phyloP scores from a whole-genome alignment of 306 rosid species.

The Gillenia trifoliata region DNA sequence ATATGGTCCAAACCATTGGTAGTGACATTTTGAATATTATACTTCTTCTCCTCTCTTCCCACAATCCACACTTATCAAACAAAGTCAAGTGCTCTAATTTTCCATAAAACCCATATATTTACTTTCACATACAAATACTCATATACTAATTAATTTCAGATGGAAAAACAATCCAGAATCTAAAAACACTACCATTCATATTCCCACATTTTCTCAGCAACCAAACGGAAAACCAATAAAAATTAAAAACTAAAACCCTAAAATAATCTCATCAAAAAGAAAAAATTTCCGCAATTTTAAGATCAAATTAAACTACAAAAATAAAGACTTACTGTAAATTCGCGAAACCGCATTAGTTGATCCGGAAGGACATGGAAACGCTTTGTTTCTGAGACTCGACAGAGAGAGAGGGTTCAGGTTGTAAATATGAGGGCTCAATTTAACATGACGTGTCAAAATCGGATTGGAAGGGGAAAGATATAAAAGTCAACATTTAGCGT shows the following conservation, averaged over 20 bases:
- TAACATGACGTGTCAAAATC: slow-evolving; percentile 20
- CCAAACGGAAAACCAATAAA: neutral
- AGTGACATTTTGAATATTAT: neutral
- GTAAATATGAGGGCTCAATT: slow-evolving; percentile 53
- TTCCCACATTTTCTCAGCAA: neutral
- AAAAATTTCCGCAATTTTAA: neutral
- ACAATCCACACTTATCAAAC: slow-evolving; percentile 1
- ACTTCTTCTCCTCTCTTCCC: neutral
- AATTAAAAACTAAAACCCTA: neutral
- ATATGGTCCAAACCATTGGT: neutral
- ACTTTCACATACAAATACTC: neutral
- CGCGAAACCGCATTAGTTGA: slow-evolving; percentile 34
- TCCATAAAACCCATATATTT: neutral
- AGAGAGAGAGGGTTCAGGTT: slow-evolving; percentile 36
- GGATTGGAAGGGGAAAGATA: neutral
- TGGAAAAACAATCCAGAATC: neutral
- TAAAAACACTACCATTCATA: neutral
- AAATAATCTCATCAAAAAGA: neutral
- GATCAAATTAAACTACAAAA: neutral
- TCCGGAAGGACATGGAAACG: slow-evolving; percentile 22
- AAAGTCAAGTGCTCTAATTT: slow-evolving; percentile 10
- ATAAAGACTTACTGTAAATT: slow-evolving; percentile 42
- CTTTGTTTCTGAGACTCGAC: slow-evolving; percentile 14
- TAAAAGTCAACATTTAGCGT: slow-evolving; percentile 41
- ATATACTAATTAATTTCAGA: neutral